Conservation (phyloP, 2,329 filamentous ascomycete species). For the Ceratocystis eucalypticola region DNA sequence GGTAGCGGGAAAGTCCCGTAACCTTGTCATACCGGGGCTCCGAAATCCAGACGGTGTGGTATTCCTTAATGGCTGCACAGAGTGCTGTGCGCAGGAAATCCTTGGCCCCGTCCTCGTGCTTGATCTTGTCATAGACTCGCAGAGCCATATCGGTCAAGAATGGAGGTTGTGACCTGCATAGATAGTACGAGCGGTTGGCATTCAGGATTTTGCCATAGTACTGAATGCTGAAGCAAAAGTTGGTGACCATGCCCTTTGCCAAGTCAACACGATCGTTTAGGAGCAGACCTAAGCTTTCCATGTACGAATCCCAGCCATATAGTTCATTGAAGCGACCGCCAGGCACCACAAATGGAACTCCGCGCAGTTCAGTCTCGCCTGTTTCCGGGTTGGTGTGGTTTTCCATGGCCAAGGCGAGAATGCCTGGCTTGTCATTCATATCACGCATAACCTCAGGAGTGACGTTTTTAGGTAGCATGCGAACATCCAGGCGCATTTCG, state of each 20-base stretch:
- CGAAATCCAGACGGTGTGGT: conserved; percentile 75
- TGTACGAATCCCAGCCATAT: conserved; percentile 98
- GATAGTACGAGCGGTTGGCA: conserved; percentile 90
- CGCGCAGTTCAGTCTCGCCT: conserved; percentile 56
- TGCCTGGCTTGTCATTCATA: conserved; percentile 74
- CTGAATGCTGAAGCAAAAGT: conserved; percentile 96
- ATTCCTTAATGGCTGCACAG: conserved; percentile 91
- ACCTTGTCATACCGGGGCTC: conserved; percentile 63
- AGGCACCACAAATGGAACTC: conserved; percentile 91
- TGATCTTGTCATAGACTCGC: conserved; percentile 85
- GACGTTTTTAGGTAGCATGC: conserved; percentile 60
- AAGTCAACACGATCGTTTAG: conserved; percentile 74
- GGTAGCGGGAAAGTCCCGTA: conserved; percentile 72
- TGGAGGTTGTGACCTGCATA: conserved; percentile 84
- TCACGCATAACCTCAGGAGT: conserved; percentile 69
- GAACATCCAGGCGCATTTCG: conserved; percentile 76
- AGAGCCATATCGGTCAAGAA: conserved; percentile 97
- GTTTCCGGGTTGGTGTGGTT: conserved; percentile 53
- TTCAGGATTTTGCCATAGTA: conserved; percentile 98
- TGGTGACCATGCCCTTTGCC: conserved; percentile 85
- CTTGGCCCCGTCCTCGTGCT: conserved; percentile 62
- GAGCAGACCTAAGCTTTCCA: conserved; percentile 84
- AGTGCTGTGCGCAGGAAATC: conserved; percentile 72
- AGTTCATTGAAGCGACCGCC: conserved; percentile 96
- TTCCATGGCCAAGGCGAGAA: conserved; percentile 83